Conservation (phyloP, 495 filamentous ascomycete genomes). For the Trichoderma erinaceum region DNA sequence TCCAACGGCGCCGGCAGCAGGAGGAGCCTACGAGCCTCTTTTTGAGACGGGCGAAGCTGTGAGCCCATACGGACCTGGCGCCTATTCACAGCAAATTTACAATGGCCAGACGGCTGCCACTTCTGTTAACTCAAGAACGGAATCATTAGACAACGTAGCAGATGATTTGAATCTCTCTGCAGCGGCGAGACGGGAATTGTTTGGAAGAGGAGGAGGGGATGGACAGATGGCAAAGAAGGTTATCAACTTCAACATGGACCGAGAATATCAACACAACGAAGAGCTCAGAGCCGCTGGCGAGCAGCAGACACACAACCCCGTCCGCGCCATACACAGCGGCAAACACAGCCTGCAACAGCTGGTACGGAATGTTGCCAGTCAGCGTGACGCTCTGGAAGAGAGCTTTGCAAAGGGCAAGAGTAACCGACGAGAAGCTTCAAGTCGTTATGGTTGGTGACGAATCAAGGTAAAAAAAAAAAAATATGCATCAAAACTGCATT, state of each 20-base stretch:
- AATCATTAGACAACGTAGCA: conserved; percentile 60
- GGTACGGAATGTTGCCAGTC: conserved; percentile 69
- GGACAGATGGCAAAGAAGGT: conserved; percentile 42
- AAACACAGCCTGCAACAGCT: conserved; percentile 85
- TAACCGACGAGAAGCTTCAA: conserved; percentile 72
- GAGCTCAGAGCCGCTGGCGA: conserved; percentile 61
- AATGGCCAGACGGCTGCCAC: not conserved
- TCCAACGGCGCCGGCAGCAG: conserved; percentile 2
- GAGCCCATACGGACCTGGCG: conserved; percentile 1
- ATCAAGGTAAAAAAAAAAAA: too few relatives aligned
- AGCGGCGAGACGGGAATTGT: conserved; percentile 69
- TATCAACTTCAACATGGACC: conserved; percentile 77
- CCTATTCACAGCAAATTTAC: not conserved
- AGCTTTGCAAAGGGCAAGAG: conserved; percentile 70
- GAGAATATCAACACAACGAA: conserved; percentile 80
- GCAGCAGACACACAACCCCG: conserved; percentile 66
- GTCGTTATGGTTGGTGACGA: conserved; percentile 68
- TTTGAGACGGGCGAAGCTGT: conserved; percentile 21
- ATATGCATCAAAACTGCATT: too few relatives aligned
- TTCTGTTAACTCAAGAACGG: conserved; percentile 22
- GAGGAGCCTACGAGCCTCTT: conserved; percentile 39
- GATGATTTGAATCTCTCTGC: conserved; percentile 67
- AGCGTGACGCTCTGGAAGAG: conserved; percentile 82
- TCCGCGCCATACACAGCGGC: conserved; percentile 67
- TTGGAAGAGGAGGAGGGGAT: conserved; percentile 56